phyloP scores from a whole-genome alignment of 768 basidiomycete genomes.

The Tylopilus plumbeoviolaceoides region DNA sequence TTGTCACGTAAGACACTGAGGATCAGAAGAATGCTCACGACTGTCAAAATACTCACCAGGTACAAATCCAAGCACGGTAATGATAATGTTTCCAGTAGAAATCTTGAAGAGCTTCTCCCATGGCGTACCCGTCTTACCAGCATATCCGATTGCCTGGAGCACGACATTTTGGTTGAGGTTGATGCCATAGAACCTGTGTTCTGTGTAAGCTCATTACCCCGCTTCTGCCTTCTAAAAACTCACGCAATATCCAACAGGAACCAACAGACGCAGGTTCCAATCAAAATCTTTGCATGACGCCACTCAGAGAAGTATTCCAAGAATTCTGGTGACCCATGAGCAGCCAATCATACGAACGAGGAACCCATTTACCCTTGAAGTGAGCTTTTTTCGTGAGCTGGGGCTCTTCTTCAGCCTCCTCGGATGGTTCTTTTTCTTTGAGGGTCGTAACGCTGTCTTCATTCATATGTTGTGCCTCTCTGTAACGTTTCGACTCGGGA shows the following conservation, averaged over 20 bases:
- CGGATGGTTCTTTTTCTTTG: conserved; percentile 28
- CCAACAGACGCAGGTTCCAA: conserved; percentile 70
- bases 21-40: neutral
- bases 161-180: conserved; percentile 74
- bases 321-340: conserved; percentile 44
- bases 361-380: conserved; percentile 36
- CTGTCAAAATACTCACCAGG: conserved; percentile 44
- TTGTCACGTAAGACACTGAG: conserved; percentile 15
- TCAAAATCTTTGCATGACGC: conserved; percentile 61
- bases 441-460: conserved; percentile 27
- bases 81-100: conserved; percentile 63
- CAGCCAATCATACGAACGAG: neutral
- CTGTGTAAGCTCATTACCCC: neutral
- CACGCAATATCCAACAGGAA: conserved; percentile 74
- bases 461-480: conserved; percentile 35
- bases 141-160: conserved; percentile 69
- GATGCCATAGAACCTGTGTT: conserved; percentile 67
- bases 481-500: conserved; percentile 59
- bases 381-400: conserved; percentile 45
- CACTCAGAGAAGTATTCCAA: conserved; percentile 66
- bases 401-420: conserved; percentile 5
- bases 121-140: conserved; percentile 49
- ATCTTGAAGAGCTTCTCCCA: conserved; percentile 68
- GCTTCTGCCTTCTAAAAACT: neutral
- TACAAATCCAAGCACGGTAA: conserved; percentile 72